A percentile compares a stretch with the other conserved stretches of the same genome.
These are phyloP conservation scores for Sphagnum magellanicum DNA, from an alignment of 228 moss, liverwort and hornwort species.

Conservation along the genomic window DNA sequence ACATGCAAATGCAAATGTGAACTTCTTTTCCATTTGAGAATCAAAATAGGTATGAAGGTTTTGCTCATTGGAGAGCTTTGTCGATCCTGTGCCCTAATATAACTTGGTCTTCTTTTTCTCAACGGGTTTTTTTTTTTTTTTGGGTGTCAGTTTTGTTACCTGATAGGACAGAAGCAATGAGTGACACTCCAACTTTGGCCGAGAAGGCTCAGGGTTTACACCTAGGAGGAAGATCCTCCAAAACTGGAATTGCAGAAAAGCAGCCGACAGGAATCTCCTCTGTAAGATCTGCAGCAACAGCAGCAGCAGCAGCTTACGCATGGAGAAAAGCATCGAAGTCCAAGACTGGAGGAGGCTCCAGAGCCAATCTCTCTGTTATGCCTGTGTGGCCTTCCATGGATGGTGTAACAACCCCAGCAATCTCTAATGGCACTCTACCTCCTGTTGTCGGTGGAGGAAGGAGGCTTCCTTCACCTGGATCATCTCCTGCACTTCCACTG, in stretches of 20 bases:
- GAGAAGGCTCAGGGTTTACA: slow-evolving; percentile 41
- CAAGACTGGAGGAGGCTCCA: slow-evolving; percentile 27
- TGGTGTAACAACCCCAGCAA: slow-evolving; percentile 7
- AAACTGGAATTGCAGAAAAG: slow-evolving; percentile 13
- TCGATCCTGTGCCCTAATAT: too few species aligned
- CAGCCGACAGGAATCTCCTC: slow-evolving; percentile 20
- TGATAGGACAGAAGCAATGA: slow-evolving; percentile 29
- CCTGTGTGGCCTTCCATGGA: slow-evolving; percentile 6
- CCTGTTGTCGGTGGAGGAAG: slow-evolving; percentile 2
- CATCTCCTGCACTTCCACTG: not conserved
- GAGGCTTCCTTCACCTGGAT: not conserved
- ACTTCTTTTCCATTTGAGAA: too few species aligned
- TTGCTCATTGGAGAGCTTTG: too few species aligned
- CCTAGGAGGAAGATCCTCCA: slow-evolving; percentile 5
- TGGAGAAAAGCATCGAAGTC: slow-evolving; percentile 47
- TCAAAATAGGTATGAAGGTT: too few species aligned
- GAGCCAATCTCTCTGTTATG: slow-evolving; percentile 29
- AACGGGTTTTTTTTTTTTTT: too few species aligned
- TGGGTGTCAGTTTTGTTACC: too few species aligned
- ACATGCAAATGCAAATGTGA: too few species aligned
- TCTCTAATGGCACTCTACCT: slow-evolving; percentile 8
- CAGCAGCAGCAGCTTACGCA: slow-evolving; percentile 59
- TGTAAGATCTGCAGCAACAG: slow-evolving; percentile 40
- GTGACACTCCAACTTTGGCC: slow-evolving; percentile 31
- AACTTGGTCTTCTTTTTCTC: too few species aligned